These are phyloP conservation scores for Debaryomycetaceae sp. DNA, from an alignment of 1,139 yeast genomes.

Conservation along the genomic window DNA sequence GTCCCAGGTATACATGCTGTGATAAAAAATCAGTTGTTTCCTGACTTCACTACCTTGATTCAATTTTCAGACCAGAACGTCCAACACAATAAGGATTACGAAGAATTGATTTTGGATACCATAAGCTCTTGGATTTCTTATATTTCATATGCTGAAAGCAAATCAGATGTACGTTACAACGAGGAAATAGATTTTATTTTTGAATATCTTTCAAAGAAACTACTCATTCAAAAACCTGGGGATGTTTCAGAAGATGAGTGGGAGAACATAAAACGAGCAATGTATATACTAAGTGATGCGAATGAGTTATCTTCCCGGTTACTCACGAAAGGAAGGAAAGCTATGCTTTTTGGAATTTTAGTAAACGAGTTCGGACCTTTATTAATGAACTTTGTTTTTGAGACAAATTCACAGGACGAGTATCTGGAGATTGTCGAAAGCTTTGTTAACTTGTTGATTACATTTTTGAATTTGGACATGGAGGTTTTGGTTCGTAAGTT, in stretches of 20 bases:
- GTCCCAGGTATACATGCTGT: slow-evolving; percentile 24
- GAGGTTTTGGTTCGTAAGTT: slow-evolving; percentile 47
- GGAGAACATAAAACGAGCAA: slow-evolving; percentile 25
- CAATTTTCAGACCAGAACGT: slow-evolving; percentile 4
- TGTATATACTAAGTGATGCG: slow-evolving; percentile 41
- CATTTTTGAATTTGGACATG: slow-evolving; percentile 52
- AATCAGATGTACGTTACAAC: slow-evolving; percentile 32
- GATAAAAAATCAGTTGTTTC: slow-evolving; percentile 25
- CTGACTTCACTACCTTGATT: slow-evolving; percentile 6
- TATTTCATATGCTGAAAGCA: slow-evolving; percentile 31
- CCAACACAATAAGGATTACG: background rate
- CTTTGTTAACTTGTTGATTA: slow-evolving; percentile 50
- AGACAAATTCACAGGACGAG: slow-evolving; percentile 23
- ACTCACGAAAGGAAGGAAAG: slow-evolving; percentile 23
- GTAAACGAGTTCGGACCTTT: slow-evolving; percentile 43
- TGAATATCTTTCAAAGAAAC: slow-evolving; percentile 19
- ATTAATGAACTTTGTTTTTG: slow-evolving; percentile 22
- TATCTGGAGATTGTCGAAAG: slow-evolving; percentile 44
- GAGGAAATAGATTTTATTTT: slow-evolving; percentile 15
- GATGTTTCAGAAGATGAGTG: slow-evolving; percentile 10
- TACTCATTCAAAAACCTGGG: slow-evolving; percentile 7
- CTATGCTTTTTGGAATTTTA: slow-evolving; percentile 21
- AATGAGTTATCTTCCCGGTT: slow-evolving; percentile 46
- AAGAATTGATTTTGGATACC: slow-evolving; percentile 13
- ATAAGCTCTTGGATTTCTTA: slow-evolving; percentile 34